These are phyloP conservation scores for Corniculantispora saksenae DNA, from an alignment of 2,329 filamentous ascomycete genomes.

Conservation along the genomic window DNA sequence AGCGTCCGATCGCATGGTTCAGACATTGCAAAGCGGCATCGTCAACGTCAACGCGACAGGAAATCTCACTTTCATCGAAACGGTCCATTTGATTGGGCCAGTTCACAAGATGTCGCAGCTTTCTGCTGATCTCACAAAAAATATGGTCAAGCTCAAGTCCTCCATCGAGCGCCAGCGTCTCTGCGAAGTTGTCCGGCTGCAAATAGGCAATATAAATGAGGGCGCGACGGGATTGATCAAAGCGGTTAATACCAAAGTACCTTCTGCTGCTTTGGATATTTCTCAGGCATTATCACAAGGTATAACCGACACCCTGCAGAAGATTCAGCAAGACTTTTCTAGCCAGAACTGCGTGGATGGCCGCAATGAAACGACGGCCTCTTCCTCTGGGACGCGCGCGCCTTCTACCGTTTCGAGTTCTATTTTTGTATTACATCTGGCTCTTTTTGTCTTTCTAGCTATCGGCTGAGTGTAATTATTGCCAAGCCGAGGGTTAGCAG, in stretches of 20 bases:
- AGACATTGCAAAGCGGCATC: not conserved
- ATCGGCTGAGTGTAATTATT: not conserved
- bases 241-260: constrained; percentile 6
- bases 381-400: not conserved
- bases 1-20: constrained; percentile 3
- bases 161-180: constrained; percentile 28
- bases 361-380: not conserved
- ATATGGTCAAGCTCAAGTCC: constrained; percentile 22
- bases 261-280: not conserved
- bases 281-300: constrained; percentile 11
- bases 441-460: not conserved
- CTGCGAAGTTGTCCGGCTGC: constrained; percentile 25
- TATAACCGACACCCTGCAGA: constrained; percentile 4
- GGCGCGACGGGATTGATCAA: not conserved
- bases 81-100: constrained; percentile 8
- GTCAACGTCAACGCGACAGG: not conserved
- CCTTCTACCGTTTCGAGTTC: not conserved
- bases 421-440: not conserved
- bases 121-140: not conserved
- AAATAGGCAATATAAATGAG: constrained; percentile 12
- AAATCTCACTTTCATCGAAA: constrained; percentile 12
- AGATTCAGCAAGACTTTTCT: constrained; percentile 5
- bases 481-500: too few relatives aligned
- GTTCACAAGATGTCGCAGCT: constrained; percentile 12
- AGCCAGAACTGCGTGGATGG: constrained; percentile 9